These are phyloP conservation scores for Colletotrichum tofieldiae DNA, from an alignment of 2,329 filamentous ascomycete species.

Conservation along the genomic window DNA sequence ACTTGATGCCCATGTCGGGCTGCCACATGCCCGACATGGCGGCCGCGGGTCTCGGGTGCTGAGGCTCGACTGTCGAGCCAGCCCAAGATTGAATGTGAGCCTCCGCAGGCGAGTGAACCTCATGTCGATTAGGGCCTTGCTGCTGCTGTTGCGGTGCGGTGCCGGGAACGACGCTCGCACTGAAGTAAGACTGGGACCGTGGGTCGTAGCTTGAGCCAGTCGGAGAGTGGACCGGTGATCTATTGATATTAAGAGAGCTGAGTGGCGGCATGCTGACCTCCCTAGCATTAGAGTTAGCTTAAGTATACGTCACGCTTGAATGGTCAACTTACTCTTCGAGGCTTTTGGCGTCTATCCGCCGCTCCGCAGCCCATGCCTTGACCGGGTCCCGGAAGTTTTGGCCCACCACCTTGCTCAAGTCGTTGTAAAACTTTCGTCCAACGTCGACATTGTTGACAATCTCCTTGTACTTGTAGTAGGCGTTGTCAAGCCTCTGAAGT, in stretches of 20 bases:
- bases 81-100: constrained; percentile 74
- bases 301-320: constrained; percentile 38
- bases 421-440: constrained; percentile 97
- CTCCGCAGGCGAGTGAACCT: constrained; percentile 56
- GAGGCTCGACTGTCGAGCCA: constrained; percentile 66
- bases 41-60: constrained; percentile 68
- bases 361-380: constrained; percentile 83
- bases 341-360: constrained; percentile 84
- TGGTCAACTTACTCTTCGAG: constrained; percentile 77
- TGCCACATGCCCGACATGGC: constrained; percentile 76
- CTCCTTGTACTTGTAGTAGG: constrained; percentile 97
- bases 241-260: constrained; percentile 59
- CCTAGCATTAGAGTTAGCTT: constrained; percentile 49
- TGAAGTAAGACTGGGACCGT: constrained; percentile 44
- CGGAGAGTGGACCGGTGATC: constrained; percentile 48
- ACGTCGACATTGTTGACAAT: constrained; percentile 93
- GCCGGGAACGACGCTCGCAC: constrained; percentile 33
- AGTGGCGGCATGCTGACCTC: constrained; percentile 69
- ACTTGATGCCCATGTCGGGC: constrained; percentile 86
- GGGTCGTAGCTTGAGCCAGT: constrained; percentile 40
- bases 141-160: constrained; percentile 43
- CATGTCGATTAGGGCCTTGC: constrained; percentile 43
- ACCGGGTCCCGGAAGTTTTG: constrained; percentile 83
- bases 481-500: constrained; percentile 89
- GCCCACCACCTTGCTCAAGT: constrained; percentile 88